Evolutionary conservation across 1,284 basidiomycete genomes (phyloP), one percentile per base, ranked within the genome.

Genomic region (Coniferiporia sulphurascens): DNA sequence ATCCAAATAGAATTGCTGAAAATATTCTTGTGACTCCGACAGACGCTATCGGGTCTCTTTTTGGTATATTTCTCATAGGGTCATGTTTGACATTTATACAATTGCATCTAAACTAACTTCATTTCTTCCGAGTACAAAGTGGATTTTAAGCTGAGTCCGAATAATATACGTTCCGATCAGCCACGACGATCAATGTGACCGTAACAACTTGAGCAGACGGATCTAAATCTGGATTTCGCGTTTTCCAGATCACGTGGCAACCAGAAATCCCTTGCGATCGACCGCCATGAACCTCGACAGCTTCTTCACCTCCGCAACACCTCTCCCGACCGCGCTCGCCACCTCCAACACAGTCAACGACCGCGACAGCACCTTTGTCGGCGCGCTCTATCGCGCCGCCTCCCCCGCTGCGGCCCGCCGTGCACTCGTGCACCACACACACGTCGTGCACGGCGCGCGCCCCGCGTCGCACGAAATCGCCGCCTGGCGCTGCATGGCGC

Each of bases 401-500:
- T 78, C 78, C 19, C 72, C 76, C 12, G 73, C 75, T 5, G 77
- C 81, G 55, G 86, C 82, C 3, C 74, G 72, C 46, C 68, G 71
- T 22, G 74, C 75, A 17, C 69, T 81, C 17, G 72, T 76, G 44
- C 76, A 87, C 65, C 71, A 84, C 41, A 79, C 77, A 60, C 69
- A 80, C 59, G 78, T 84, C 54, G 66, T 80, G 1, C 84, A 87
- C 65, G 76, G 74, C 6, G 63, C 73, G 21, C 81, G 78, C 50
- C 79, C 77, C 21, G 83, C 87, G n/a, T 74, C 82, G 41, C 83
- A 93, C 69, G 81, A 90, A 71, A 85, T 91, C 57, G 72, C 80
- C 52, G 87, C 85, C 12, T 87, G 87, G 86, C 77, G 92, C 60
- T 86, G 85, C 66, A 89, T 93, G 83, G 76, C 78, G 0, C 72